Evolutionary conservation across 2,329 filamentous ascomycete genomes (phyloP).

Genomic region (Septoria petroselini): DNA sequence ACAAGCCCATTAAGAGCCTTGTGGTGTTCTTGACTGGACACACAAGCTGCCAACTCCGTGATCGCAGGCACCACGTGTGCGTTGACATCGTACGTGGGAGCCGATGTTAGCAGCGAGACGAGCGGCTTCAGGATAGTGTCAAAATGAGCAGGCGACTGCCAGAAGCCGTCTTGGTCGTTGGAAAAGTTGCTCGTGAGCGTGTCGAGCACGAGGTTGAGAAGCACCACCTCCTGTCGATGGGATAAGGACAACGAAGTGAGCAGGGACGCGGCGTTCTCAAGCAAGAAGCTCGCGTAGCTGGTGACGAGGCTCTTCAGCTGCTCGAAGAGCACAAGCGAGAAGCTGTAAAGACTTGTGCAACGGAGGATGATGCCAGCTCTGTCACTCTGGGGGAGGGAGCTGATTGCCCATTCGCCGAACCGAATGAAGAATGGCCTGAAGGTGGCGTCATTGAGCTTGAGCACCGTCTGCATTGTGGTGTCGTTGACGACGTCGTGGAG

Average conservation of each 20-base stretch:
- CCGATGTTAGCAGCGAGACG: conserved; percentile 56
- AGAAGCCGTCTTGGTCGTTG: conserved; percentile 91
- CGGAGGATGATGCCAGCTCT: conserved; percentile 57
- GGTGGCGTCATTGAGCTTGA: conserved; percentile 90
- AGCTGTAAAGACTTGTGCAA: conserved; percentile 74
- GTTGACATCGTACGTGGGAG: conserved; percentile 48
- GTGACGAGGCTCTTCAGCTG: conserved; percentile 92
- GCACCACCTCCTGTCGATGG: conserved; percentile 52
- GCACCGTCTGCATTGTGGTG: conserved; percentile 81
- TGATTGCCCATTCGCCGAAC: conserved; percentile 75
- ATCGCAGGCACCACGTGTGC: conserved; percentile 66
- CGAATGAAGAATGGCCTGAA: conserved; percentile 89
- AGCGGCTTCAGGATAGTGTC: conserved; percentile 66
- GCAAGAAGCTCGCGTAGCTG: conserved; percentile 78
- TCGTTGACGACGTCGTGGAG: conserved; percentile 54
- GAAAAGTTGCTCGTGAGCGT: conserved; percentile 74
- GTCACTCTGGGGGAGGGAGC: conserved; percentile 62
- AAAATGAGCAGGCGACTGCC: conserved; percentile 89
- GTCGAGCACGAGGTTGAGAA: conserved; percentile 68
- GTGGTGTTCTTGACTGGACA: conserved; percentile 83
- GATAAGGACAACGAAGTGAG: conserved; percentile 46
- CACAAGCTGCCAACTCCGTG: conserved; percentile 73
- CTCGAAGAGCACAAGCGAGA: conserved; percentile 75
- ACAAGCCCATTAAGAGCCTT: conserved; percentile 80
- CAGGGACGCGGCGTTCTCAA: conserved; percentile 69